Conservation (phyloP, 345 rosid genomes). For the Citrus reticulata region DNA sequence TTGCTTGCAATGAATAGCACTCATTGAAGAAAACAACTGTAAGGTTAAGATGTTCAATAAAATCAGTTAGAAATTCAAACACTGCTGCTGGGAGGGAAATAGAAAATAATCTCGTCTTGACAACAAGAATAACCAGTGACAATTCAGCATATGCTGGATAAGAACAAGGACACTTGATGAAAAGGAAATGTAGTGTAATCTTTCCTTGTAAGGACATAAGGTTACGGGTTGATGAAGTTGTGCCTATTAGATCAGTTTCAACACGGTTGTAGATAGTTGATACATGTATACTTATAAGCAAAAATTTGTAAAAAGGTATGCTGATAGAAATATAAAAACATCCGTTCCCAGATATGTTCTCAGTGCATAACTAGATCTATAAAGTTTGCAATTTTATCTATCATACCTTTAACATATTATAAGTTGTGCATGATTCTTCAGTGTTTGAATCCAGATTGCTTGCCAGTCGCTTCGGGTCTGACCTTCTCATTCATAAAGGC, state of each 20-base stretch:
- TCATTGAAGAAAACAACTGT: neutral
- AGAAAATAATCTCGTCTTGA: neutral
- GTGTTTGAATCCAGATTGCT: constrained; percentile 29
- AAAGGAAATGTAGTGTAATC: neutral
- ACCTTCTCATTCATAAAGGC: constrained; percentile 23
- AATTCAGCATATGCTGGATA: neutral
- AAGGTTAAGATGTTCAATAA: no score
- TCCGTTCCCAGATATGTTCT: no score
- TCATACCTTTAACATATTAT: constrained; percentile 54
- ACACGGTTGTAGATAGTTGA: neutral
- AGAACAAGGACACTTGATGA: neutral
- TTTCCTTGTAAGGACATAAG: neutral
- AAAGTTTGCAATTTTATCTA: neutral
- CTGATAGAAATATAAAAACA: no score
- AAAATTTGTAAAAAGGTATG: no score
- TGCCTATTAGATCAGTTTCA: neutral
- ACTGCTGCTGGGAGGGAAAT: neutral
- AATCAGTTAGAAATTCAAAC: neutral
- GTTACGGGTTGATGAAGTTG: no score
- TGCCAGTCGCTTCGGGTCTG: constrained; percentile 46
- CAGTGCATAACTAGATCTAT: no score
- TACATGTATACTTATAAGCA: no score
- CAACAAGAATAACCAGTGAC: neutral
- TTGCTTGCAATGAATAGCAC: neutral
- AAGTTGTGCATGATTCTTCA: constrained; percentile 57